Evolutionary conservation across 495 filamentous ascomycete genomes (phyloP).

Genomic region (Penicillium desertorum): DNA sequence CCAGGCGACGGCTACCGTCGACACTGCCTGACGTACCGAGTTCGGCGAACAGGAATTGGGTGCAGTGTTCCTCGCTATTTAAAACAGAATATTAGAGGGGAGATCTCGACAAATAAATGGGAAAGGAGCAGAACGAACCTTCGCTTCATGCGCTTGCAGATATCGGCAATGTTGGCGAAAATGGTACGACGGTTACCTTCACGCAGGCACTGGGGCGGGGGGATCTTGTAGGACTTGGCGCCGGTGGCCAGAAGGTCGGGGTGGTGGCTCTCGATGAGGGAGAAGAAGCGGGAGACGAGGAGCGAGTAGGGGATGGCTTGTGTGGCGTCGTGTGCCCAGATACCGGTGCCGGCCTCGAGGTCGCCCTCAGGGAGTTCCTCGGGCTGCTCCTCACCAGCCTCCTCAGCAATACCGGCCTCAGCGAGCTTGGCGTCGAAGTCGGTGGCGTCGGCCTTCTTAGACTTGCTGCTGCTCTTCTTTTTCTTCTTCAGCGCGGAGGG

Average conservation of each 20-base stretch:
- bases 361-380: slow-evolving; percentile 66
- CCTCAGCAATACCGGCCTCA: slow-evolving; percentile 63
- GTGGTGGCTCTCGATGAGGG: slow-evolving; percentile 85
- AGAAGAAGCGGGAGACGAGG: slow-evolving; percentile 87
- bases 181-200: slow-evolving; percentile 99
- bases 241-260: slow-evolving; percentile 88
- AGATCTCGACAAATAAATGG: not conserved
- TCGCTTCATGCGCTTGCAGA: slow-evolving; percentile 93
- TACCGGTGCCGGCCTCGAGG: slow-evolving; percentile 84
- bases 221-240: slow-evolving; percentile 95
- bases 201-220: slow-evolving; percentile 96
- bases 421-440: slow-evolving; percentile 83
- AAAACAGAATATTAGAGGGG: not conserved
- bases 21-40: slow-evolving; percentile 94
- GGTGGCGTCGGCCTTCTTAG: slow-evolving; percentile 63
- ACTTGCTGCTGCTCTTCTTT: slow-evolving; percentile 70
- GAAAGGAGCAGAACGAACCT: slow-evolving; percentile 2
- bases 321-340: slow-evolving; percentile 82
- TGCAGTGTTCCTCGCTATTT: slow-evolving; percentile 87
- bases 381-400: slow-evolving; percentile 49
- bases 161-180: slow-evolving; percentile 95
- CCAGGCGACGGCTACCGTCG: slow-evolving; percentile 86
- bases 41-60: slow-evolving; percentile 94
- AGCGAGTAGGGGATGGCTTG: slow-evolving; percentile 78
- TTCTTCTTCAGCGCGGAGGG: slow-evolving; percentile 84